Percentiles rank a stretch among this genome's conserved stretches.
phyloP scores from a whole-genome alignment of 257 asterid species.

The Nicotiana knightiana region DNA sequence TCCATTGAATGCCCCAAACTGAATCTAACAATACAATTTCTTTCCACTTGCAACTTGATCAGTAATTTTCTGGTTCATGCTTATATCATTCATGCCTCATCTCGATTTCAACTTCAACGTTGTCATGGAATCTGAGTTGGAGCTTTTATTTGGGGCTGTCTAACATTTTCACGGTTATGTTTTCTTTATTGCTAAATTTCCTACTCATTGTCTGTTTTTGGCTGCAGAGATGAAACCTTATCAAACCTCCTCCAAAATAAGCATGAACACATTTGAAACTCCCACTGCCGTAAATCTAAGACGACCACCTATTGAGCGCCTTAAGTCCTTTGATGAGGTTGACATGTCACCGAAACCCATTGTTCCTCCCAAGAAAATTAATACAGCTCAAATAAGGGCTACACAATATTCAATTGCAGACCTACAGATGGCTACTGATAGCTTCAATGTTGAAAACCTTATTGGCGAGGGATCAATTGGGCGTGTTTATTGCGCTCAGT shows the following conservation, averaged over 20 bases:
- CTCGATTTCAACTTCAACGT: not conserved
- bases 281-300: constrained; percentile 58
- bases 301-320: constrained; percentile 74
- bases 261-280: constrained; percentile 49
- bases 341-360: constrained; percentile 60
- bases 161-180: not conserved
- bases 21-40: not conserved
- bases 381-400: constrained; percentile 50
- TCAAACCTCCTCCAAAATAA: constrained; percentile 40
- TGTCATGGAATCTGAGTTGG: not conserved
- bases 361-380: constrained; percentile 53
- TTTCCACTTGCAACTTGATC: not conserved
- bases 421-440: constrained; percentile 88
- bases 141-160: not conserved
- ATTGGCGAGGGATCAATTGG: constrained; percentile 91
- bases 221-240: constrained; percentile 53
- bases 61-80: not conserved
- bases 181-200: not conserved
- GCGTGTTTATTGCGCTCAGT: constrained; percentile 76
- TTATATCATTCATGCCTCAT: not conserved
- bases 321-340: constrained; percentile 79
- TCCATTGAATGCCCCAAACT: not conserved
- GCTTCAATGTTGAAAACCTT: constrained; percentile 75
- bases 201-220: not conserved
- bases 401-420: constrained; percentile 74